A percentile compares a stretch with the other conserved stretches of the same genome.
phyloP scores from a whole-genome alignment of 169 alveolate species.

The Theileria annulata region DNA sequence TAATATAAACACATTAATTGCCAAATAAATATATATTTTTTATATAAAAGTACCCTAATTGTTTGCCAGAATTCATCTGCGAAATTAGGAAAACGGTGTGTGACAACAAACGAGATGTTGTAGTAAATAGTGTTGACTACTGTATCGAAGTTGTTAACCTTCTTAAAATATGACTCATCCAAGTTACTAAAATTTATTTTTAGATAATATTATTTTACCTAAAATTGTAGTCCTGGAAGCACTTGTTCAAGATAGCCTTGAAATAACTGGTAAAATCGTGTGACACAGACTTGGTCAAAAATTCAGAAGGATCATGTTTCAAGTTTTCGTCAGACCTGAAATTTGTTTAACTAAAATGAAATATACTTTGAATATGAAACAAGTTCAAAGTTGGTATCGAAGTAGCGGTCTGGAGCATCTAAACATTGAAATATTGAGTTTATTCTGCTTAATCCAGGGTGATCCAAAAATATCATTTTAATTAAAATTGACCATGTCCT shows the following conservation, averaged over 20 bases:
- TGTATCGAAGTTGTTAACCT: conserved; percentile 62
- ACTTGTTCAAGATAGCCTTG: conserved; percentile 60
- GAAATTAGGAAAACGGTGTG: conserved; percentile 66
- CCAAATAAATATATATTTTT: neutral
- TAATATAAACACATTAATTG: neutral
- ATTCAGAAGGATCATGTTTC: conserved; percentile 18
- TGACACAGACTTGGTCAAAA: neutral
- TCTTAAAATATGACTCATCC: conserved; percentile 64
- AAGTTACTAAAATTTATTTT: conserved; percentile 31
- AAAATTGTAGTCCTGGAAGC: conserved; percentile 78
- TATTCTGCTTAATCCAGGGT: conserved; percentile 51
- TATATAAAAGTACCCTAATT: conserved; percentile 56
- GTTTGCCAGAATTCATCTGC: conserved; percentile 73
- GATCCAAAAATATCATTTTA: conserved; percentile 50
- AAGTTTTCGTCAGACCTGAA: conserved; percentile 9
- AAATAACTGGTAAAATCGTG: conserved; percentile 28
- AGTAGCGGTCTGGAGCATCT: conserved; percentile 66
- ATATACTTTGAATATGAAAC: conserved; percentile 52
- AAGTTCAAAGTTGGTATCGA: conserved; percentile 61
- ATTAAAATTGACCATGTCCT: neutral
- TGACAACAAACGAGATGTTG: conserved; percentile 71
- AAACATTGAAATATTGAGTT: conserved; percentile 41
- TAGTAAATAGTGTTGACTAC: conserved; percentile 75
- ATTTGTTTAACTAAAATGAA: neutral
- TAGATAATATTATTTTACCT: conserved; percentile 22